Percentiles rank a stretch among this genome's conserved stretches.
Evolutionary conservation across 1,284 basidiomycete genomes (phyloP).

Genomic region (Bjerkandera adusta): DNA sequence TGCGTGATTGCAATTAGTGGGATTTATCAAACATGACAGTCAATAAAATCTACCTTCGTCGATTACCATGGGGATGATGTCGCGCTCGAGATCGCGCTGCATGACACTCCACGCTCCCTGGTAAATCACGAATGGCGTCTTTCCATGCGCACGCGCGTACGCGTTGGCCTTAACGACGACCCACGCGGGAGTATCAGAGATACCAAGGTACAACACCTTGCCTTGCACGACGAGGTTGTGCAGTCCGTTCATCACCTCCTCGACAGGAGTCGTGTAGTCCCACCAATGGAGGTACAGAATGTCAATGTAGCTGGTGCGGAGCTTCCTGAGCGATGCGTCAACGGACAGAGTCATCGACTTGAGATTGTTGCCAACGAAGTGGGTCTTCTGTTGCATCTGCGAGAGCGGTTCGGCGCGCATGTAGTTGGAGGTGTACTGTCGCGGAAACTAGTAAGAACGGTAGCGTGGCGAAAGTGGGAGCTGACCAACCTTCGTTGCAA

Average conservation of each 20-base stretch:
- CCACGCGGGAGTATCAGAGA: slow-evolving; percentile 47
- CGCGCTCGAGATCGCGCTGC: slow-evolving; percentile 46
- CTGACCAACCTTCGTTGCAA: slow-evolving; percentile 50
- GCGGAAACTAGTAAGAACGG: not conserved
- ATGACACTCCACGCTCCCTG: slow-evolving; percentile 51
- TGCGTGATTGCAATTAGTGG: slow-evolving; percentile 7
- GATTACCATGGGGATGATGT: slow-evolving; percentile 51
- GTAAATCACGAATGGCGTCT: slow-evolving; percentile 50
- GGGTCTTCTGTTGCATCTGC: slow-evolving; percentile 25
- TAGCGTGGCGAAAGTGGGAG: slow-evolving; percentile 6
- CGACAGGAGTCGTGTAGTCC: slow-evolving; percentile 38
- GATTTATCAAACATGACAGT: not conserved
- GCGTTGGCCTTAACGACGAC: slow-evolving; percentile 47
- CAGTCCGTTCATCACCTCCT: slow-evolving; percentile 47
- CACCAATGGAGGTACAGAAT: slow-evolving; percentile 42
- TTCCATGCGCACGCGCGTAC: slow-evolving; percentile 45
- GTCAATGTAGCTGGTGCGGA: slow-evolving; percentile 42
- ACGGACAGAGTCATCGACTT: slow-evolving; percentile 32
- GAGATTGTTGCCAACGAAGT: slow-evolving; percentile 35
- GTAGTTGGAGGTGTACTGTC: slow-evolving; percentile 35
- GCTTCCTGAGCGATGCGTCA: slow-evolving; percentile 38
- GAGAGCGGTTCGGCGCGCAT: slow-evolving; percentile 23
- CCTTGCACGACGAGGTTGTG: slow-evolving; percentile 31
- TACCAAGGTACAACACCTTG: slow-evolving; percentile 37
- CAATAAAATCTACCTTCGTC: slow-evolving; percentile 29